These are phyloP conservation scores for Piromyces sp. DNA, from an alignment of 192 early-diverging fungal genomes.

Conservation along the genomic window DNA sequence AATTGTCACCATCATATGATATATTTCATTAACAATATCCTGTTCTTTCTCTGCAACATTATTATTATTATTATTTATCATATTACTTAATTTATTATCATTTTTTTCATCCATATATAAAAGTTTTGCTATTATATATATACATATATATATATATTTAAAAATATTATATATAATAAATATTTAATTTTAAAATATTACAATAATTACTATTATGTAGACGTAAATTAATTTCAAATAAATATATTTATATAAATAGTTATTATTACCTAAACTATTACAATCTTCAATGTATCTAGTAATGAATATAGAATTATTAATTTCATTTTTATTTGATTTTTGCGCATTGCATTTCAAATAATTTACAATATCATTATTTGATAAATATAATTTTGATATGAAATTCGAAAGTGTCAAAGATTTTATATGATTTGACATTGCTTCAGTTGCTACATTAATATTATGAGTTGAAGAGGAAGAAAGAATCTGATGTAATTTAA, in stretches of 20 bases:
- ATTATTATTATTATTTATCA: background rate
- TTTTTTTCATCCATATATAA: background rate
- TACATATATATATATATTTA: too few species aligned
- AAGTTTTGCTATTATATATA: background rate
- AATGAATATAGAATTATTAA: background rate
- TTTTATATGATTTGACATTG: background rate
- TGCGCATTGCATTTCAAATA: background rate
- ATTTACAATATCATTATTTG: background rate
- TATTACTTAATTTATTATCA: background rate
- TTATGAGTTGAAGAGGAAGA: background rate
- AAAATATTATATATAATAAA: too few species aligned
- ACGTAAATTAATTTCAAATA: too few species aligned
- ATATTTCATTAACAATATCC: background rate
- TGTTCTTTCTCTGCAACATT: background rate
- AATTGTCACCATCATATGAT: background rate
- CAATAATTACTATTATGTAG: too few species aligned
- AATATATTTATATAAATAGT: too few species aligned
- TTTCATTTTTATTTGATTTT: background rate
- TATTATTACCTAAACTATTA: background rate
- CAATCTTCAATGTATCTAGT: background rate
- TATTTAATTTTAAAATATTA: too few species aligned
- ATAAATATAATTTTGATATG: background rate
- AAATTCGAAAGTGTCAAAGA: background rate
- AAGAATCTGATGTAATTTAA: background rate
- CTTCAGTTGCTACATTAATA: background rate